Percentiles rank a stretch among this genome's conserved stretches.
These are phyloP conservation scores for Trichoderma pleuroti DNA, from an alignment of 2,329 filamentous ascomycete genomes.

Conservation along the genomic window DNA sequence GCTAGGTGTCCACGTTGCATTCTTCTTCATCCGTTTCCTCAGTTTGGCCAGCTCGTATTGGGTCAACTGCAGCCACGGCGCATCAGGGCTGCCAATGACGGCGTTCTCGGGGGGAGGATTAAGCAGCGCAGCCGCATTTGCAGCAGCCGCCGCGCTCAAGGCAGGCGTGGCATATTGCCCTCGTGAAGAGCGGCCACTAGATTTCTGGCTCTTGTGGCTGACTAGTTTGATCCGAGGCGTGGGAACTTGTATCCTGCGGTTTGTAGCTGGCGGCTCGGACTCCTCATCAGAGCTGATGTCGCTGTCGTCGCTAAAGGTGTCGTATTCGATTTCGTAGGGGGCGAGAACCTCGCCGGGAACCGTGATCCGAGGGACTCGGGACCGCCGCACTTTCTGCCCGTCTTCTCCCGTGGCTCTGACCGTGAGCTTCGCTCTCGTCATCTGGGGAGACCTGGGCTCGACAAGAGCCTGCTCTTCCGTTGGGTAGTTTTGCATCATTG, in stretches of 20 bases:
- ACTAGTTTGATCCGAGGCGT: constrained; percentile 50
- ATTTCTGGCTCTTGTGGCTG: constrained; percentile 41
- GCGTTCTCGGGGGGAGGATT: constrained; percentile 59
- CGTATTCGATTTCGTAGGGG: constrained; percentile 62
- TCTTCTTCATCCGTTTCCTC: constrained; percentile 88
- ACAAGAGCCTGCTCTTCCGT: constrained; percentile 50
- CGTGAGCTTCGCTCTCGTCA: constrained; percentile 47
- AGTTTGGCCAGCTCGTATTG: constrained; percentile 64
- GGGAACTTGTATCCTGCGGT: constrained; percentile 35
- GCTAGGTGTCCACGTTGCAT: constrained; percentile 78
- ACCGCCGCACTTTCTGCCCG: constrained; percentile 45
- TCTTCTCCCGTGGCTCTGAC: constrained; percentile 43
- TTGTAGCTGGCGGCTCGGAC: constrained; percentile 39
- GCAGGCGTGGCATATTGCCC: constrained; percentile 35
- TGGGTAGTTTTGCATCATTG: constrained; percentile 59
- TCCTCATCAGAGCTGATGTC: constrained; percentile 53
- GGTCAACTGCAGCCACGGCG: constrained; percentile 64
- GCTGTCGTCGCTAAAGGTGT: constrained; percentile 52
- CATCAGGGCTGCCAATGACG: constrained; percentile 54
- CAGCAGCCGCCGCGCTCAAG: constrained; percentile 38
- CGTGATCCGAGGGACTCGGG: constrained; percentile 55
- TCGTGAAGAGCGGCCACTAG: constrained; percentile 40
- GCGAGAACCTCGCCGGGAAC: constrained; percentile 64
- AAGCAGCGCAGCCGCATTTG: constrained; percentile 42
- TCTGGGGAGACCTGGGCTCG: constrained; percentile 51